Conservation (phyloP, 768 basidiomycete species). For the Suillus discolor region DNA sequence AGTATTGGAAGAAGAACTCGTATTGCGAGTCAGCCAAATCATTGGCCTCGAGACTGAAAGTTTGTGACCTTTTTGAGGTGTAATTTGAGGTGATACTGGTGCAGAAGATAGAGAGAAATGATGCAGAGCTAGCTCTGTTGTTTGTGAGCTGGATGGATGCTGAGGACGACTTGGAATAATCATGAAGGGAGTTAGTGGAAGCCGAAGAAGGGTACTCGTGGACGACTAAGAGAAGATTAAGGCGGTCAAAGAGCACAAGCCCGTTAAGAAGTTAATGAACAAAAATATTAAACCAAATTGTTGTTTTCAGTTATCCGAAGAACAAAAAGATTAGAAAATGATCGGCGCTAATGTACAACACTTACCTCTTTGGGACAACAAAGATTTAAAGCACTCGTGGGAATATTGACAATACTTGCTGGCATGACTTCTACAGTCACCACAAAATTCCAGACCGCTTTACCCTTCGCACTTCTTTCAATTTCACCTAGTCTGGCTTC, state of each 20-base stretch:
- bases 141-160: constrained; percentile 19
- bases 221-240: constrained; percentile 1
- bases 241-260: constrained; percentile 14
- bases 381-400: constrained; percentile 15
- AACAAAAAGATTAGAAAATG: constrained; percentile 13
- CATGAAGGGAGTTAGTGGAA: constrained; percentile 18
- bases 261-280: constrained; percentile 25
- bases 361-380: constrained; percentile 28
- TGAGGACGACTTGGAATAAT: constrained; percentile 26
- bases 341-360: constrained; percentile 20
- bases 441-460: constrained; percentile 45
- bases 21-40: constrained; percentile 44
- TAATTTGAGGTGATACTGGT: constrained; percentile 32
- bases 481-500: constrained; percentile 64
- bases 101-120: constrained; percentile 16
- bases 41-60: constrained; percentile 44
- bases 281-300: not conserved
- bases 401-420: constrained; percentile 4
- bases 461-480: constrained; percentile 52
- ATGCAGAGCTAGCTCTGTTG: constrained; percentile 31
- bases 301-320: constrained; percentile 6
- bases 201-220: constrained; percentile 2
- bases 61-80: constrained; percentile 32
- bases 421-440: constrained; percentile 28
- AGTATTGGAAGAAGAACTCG: constrained; percentile 32